Evolutionary conservation across 768 basidiomycete genomes (phyloP), one percentile per base, ranked within the genome.

Genomic region (Termitomyces sp.): DNA sequence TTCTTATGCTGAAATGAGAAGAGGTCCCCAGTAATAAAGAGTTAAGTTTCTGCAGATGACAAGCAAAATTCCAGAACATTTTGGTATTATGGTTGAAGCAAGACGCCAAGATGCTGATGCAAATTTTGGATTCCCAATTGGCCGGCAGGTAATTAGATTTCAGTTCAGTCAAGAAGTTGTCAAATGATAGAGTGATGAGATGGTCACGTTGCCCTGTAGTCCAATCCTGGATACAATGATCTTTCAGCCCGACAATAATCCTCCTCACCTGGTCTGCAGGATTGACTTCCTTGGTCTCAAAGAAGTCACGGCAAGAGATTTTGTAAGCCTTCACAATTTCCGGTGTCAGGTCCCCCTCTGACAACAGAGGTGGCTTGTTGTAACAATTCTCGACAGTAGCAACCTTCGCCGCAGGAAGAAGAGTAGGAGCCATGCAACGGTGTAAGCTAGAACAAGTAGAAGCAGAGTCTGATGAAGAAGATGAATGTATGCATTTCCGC

Each of bases 61-160:
- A 41, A 0, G 40, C 22, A 7, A 40, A 40, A 10, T 40, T n/a
- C 33, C 62, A 54, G 39, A 63, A 61, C 32, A 62, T 52, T 2
- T 41, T 51, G 3, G 45, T 39, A 0, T 10, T 32, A 18, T 45
- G 18, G 18, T 50, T 22, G 16, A 46, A 50, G 7, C 40, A 16
- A 20, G 29, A 11, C 1, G 35, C 11, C 5, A 58, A 29, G 16
- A 63, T 58, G 1, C 54, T 3, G 16, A 16, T 36, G 0, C 42
- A 27, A 31, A 60, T 39, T 4, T 45, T 53, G 0, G 27, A 20
- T n/a, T 63, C 53, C 65, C 64, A 66, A 39, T 65, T 49, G 1
- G n/a, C 7, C 1, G 57, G 57, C 0, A 66, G 52, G 32, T 56
- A 66, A 13, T 53, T 52, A 2, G 18, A 12, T 2, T 46, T 27